Evolutionary conservation across 371 early-diverging fungal genomes (phyloP), one percentile per base, ranked within the genome.

Genomic region (Apophysomyces elegans): DNA sequence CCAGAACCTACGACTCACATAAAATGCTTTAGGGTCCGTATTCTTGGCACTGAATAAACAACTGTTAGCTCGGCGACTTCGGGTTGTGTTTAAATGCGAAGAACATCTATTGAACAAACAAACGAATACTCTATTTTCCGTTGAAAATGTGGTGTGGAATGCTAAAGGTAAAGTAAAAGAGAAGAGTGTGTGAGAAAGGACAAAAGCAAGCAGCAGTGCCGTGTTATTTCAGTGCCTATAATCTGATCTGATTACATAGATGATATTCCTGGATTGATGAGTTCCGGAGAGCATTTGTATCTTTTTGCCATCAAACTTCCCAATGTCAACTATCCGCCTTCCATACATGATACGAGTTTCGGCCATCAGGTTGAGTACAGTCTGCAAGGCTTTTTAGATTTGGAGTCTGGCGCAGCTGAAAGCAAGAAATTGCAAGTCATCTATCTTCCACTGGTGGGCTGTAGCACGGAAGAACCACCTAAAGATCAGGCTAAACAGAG

Each of bases 261-360:
- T 37, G 65, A 56, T 14, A 32, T 14, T 21, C 35, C 36, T 43
- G 67, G 70, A 44, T 37, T 9, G 11, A 21, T 76, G 14, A 45
- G 71, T 21, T 47, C 50, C 1, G 82, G 79, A 7, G 73, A 68
- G 39, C 79, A 79, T 47, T 66, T 82, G 47, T 77, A 78, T 45
- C 57, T 82, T 35, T 82, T 82, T 71, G 79, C 79, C 37, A 76
- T 82, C 37, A 72, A 78, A 41, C 16, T 82, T 21, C 82, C 82
- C 7, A 44, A 62, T 63, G 56, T 71, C 13, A 82, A 82, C 59
- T 82, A 77, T 46, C 82, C 82, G 26, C 79, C 82, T 0, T 76
- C 78, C 1, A 74, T 82, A 5, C 59, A 59, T 5, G 76, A 79
- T 37, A 60, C 70, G 26, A 66, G 72, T 63, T 58, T 76, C 16